phyloP scores from a whole-genome alignment of 2,329 filamentous ascomycete genomes.

The Hymenoscyphus fraxineus region DNA sequence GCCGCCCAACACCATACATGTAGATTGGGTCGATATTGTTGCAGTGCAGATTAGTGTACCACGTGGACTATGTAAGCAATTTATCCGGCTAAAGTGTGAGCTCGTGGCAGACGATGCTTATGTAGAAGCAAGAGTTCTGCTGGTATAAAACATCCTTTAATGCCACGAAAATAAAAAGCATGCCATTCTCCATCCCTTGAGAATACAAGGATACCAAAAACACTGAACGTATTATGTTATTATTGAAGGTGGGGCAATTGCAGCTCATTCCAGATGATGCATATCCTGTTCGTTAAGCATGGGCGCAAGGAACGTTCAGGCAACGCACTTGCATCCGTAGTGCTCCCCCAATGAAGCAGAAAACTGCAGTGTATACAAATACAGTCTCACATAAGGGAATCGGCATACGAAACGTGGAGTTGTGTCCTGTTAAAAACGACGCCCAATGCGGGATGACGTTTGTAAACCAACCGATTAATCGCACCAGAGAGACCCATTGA shows the following conservation, averaged over 20 bases:
- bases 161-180: not conserved
- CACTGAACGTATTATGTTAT: not conserved
- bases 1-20: not conserved
- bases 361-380: not conserved
- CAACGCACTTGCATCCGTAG: constrained; percentile 4
- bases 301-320: constrained; percentile 3
- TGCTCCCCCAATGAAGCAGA: constrained; percentile 2
- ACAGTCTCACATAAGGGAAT: constrained; percentile 1
- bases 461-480: constrained; percentile 8
- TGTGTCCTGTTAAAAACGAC: not conserved
- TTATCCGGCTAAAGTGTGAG: not conserved
- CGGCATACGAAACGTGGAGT: constrained; percentile 5
- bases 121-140: not conserved
- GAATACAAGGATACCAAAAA: not conserved
- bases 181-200: no score
- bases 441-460: constrained; percentile 10
- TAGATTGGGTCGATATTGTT: not conserved
- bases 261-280: not conserved
- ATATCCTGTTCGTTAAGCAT: not conserved
- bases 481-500: not conserved
- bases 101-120: not conserved
- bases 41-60: not conserved
- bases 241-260: not conserved
- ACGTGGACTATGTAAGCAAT: not conserved
- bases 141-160: not conserved